phyloP scores from a whole-genome alignment of 2,329 filamentous ascomycete genomes.

The Scleromitrula shiraiana region DNA sequence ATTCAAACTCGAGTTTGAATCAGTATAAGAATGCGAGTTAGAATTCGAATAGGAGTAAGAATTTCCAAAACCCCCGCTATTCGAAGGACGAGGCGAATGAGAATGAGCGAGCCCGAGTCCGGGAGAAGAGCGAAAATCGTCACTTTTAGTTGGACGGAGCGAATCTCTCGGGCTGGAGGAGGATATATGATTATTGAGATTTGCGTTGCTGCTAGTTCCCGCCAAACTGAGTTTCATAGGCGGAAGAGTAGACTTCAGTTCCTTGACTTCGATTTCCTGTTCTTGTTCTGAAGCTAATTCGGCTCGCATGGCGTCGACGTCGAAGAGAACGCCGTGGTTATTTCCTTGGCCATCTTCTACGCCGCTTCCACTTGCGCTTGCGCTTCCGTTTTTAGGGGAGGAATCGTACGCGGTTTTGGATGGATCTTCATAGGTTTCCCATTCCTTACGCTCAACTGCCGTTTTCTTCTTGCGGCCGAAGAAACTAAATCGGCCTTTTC shows the following conservation, averaged over 20 bases:
- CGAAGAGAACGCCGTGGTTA: conserved; percentile 63
- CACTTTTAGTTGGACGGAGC: conserved; percentile 41
- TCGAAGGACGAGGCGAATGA: conserved; percentile 14
- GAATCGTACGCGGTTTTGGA: conserved; percentile 35
- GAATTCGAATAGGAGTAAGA: conserved; percentile 7
- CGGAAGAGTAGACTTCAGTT: conserved; percentile 81
- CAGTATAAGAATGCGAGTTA: conserved; percentile 8
- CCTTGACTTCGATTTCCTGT: conserved; percentile 61
- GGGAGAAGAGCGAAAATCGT: conserved; percentile 32
- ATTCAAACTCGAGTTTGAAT: conserved; percentile 7
- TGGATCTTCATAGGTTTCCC: conserved; percentile 86
- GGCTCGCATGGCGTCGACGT: conserved; percentile 86
- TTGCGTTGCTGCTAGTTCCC: conserved; percentile 6
- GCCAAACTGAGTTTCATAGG: conserved; percentile 71
- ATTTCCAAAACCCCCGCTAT: neutral
- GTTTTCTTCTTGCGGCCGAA: conserved; percentile 76
- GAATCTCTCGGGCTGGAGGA: conserved; percentile 17
- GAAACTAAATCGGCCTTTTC: conserved; percentile 57
- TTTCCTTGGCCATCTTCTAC: conserved; percentile 27
- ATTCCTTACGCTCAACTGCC: conserved; percentile 68
- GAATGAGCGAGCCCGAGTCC: conserved; percentile 11
- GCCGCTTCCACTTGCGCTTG: neutral
- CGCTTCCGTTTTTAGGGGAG: neutral
- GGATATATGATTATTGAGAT: too few relatives aligned
- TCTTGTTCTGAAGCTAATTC: conserved; percentile 56